phyloP scores from a whole-genome alignment of 176 grass and related monocot species.

The Metroxylon sagu region DNA sequence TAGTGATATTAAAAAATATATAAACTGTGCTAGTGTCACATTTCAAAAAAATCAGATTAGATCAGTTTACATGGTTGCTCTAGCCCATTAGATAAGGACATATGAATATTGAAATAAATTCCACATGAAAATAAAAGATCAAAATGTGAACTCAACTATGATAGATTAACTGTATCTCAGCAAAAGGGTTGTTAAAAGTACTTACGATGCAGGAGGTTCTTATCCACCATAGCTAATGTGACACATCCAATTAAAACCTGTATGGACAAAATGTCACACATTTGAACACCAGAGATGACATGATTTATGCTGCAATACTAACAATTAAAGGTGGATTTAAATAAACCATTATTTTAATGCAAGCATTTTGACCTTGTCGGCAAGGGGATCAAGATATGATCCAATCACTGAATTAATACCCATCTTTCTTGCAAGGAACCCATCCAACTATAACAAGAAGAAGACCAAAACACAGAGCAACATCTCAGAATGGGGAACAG shows the following conservation, averaged over 20 bases:
- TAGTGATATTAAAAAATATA: too few relatives aligned
- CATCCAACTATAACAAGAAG: slow-evolving; percentile 64
- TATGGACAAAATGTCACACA: neutral
- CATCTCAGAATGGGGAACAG: slow-evolving; percentile 7
- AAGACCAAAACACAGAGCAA: slow-evolving; percentile 15
- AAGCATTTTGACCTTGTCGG: slow-evolving; percentile 63
- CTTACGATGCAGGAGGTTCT: slow-evolving; percentile 76
- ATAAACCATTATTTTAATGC: neutral
- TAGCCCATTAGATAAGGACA: too few relatives aligned
- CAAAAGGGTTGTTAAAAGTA: neutral
- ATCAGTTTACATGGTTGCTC: too few relatives aligned
- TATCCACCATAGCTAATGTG: slow-evolving; percentile 74
- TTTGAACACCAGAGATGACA: too few relatives aligned
- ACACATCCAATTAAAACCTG: slow-evolving; percentile 87
- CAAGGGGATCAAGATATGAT: slow-evolving; percentile 91
- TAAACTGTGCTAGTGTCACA: too few relatives aligned
- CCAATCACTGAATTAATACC: slow-evolving; percentile 79
- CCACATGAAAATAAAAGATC: too few relatives aligned
- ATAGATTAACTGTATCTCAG: too few relatives aligned
- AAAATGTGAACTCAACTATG: too few relatives aligned
- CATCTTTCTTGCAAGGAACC: slow-evolving; percentile 96
- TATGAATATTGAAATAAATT: too few relatives aligned
- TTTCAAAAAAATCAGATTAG: too few relatives aligned
- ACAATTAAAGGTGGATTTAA: neutral
- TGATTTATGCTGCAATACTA: too few relatives aligned